Base-by-base conservation (phyloP, 257 asterid species). In the Scutellaria galericulata region DNA sequence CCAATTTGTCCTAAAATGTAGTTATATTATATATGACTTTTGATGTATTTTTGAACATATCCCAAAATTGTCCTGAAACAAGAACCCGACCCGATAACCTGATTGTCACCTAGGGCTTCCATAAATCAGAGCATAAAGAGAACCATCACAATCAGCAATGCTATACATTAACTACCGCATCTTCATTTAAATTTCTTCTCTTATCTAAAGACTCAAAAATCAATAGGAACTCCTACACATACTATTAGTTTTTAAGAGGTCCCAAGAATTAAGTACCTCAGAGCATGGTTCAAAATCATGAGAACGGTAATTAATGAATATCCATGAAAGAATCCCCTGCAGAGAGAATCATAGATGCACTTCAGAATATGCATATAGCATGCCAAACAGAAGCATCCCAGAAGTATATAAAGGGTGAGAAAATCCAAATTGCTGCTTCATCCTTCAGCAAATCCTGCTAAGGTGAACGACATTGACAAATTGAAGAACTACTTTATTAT, bases 261-360 rank as follows among this genome's bases (percentile, higher is more conserved):
- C 24, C 47, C 20, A 40, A 52, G 35, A 62, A 18, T 45, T 14
- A 53, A 50, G 80, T 83, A 93, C 98, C 98, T 91, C 71, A 93
- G 82, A 68, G 98, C 98, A 81, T 93, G 98, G 82, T 93, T 91
- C 80, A 89, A 64, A 77, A 93, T 91, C 98, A 93, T 93, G 87
- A 91, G 90, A 78, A 89, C 90, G 35, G 98, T 93, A 62, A 93
- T 84, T 71, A 80, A 70, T 50, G 97, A 85, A 83, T 93, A 93
- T 62, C 98, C 98, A 84, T 93, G 92, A 80, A 91, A 93, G 85
- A 93, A 93, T 39, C 98, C 97, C 89, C 98, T 93, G 92, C 60
- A 72, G 27, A 71, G 12, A 52, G 72, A 70, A 48, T 51, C 57
- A 55, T 13, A 64, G 41, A 56, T 69, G 22, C 22, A 39, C 24